These are phyloP conservation scores for Clonostachys rhizophaga DNA, from an alignment of 2,329 filamentous ascomycete species.

Conservation along the genomic window DNA sequence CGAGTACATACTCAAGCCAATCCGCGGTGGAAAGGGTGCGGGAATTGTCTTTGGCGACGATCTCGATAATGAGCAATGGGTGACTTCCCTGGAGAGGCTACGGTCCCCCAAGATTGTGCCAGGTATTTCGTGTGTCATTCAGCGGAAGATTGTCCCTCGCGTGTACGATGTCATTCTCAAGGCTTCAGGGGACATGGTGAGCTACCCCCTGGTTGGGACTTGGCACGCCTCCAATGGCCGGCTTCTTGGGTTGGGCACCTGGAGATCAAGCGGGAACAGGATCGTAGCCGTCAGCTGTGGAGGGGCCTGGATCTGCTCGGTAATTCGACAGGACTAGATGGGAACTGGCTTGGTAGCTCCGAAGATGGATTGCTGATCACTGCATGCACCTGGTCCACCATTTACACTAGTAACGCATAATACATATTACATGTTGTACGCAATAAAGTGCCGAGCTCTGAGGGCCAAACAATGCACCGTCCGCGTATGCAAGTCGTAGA, in stretches of 20 bases:
- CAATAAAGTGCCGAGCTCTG: no score
- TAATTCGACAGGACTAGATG: slow-evolving; percentile 9
- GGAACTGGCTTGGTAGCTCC: no score
- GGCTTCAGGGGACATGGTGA: slow-evolving; percentile 10
- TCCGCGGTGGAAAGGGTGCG: slow-evolving; percentile 28
- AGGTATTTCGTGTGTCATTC: slow-evolving; percentile 58
- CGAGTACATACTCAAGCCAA: slow-evolving; percentile 28
- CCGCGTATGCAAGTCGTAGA: no score
- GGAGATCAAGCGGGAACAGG: slow-evolving; percentile 20
- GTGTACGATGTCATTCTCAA: slow-evolving; percentile 23
- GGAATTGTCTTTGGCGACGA: slow-evolving; percentile 34
- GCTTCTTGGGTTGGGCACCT: slow-evolving; percentile 20
- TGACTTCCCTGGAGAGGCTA: slow-evolving; percentile 10
- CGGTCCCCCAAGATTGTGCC: slow-evolving; percentile 1
- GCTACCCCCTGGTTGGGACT: slow-evolving; percentile 24
- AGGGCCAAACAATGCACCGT: no score
- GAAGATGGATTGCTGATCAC: no score
- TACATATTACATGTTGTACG: no score
- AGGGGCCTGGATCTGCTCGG: slow-evolving; percentile 25
- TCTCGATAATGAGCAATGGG: slow-evolving; percentile 19
- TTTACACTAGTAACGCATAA: no score
- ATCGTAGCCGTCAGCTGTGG: slow-evolving; percentile 23
- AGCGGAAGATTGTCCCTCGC: slow-evolving; percentile 41
- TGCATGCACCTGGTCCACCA: no score
- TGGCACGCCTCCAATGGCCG: slow-evolving; percentile 20